Evolutionary conservation across 768 basidiomycete genomes (phyloP).

Genomic region (Podaxis sp.): DNA sequence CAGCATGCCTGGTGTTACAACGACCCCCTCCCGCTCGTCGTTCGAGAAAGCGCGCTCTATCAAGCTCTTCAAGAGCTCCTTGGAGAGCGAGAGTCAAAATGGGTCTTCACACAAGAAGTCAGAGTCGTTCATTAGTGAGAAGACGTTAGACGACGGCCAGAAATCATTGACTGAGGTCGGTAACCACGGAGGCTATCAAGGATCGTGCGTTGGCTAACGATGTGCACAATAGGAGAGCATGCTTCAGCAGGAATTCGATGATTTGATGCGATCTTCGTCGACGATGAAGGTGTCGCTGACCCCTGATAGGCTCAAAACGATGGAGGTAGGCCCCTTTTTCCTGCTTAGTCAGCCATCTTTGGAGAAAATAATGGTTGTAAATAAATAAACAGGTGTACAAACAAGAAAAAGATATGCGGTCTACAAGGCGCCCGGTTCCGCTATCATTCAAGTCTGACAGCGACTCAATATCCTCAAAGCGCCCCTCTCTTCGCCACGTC

Average conservation of each 20-base stretch:
- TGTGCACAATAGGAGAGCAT: slow-evolving; percentile 45
- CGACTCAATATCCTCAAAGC: slow-evolving; percentile 33
- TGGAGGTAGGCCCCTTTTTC: slow-evolving; percentile 69
- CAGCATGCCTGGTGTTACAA: slow-evolving; percentile 21
- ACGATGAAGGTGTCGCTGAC: slow-evolving; percentile 97
- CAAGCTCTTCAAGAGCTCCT: slow-evolving; percentile 55
- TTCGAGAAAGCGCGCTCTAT: slow-evolving; percentile 62
- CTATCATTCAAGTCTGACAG: slow-evolving; percentile 34
- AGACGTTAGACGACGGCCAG: slow-evolving; percentile 34
- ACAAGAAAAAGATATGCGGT: slow-evolving; percentile 64
- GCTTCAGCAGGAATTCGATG: slow-evolving; percentile 83
- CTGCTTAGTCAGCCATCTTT: slow-evolving; percentile 32
- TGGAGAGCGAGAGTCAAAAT: slow-evolving; percentile 39
- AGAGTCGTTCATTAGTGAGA: slow-evolving; percentile 53
- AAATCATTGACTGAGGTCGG: slow-evolving; percentile 35
- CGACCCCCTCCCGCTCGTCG: slow-evolving; percentile 50
- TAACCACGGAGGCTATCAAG: slow-evolving; percentile 11
- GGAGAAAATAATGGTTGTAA: slow-evolving; percentile 24
- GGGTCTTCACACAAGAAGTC: slow-evolving; percentile 48
- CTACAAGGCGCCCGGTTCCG: slow-evolving; percentile 37
- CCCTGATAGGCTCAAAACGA: slow-evolving; percentile 87
- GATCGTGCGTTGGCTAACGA: slow-evolving; percentile 14
- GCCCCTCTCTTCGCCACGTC: slow-evolving; percentile 52
- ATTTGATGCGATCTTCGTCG: slow-evolving; percentile 83
- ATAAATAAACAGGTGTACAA: slow-evolving; percentile 69